Evolutionary conservation across 495 filamentous ascomycete genomes (phyloP).

Genomic region (Glarea lozoyensis): DNA sequence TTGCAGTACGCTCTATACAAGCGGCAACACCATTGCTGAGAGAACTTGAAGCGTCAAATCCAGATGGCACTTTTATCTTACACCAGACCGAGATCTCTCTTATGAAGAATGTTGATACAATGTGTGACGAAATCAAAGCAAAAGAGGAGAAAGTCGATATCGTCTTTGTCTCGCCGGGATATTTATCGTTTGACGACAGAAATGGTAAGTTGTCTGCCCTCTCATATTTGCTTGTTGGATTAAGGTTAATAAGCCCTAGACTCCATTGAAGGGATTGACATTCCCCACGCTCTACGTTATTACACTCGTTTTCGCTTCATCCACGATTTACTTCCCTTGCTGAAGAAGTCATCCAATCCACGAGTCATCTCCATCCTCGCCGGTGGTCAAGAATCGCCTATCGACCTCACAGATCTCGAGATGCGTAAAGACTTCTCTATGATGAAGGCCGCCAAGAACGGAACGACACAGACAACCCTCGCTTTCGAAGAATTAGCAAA

Average conservation of each 20-base stretch:
- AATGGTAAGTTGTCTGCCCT: constrained; percentile 9
- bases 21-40: constrained; percentile 27
- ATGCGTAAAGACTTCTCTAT: constrained; percentile 13
- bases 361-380: constrained; percentile 21
- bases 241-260: constrained; percentile 10
- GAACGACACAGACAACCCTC: constrained; percentile 20
- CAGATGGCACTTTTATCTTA: constrained; percentile 16
- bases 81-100: constrained; percentile 22
- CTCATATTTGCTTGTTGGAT: neutral
- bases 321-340: constrained; percentile 20
- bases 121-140: constrained; percentile 20
- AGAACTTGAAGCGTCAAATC: constrained; percentile 17
- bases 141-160: constrained; percentile 21
- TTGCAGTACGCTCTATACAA: constrained; percentile 33
- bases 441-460: constrained; percentile 14
- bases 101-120: constrained; percentile 21
- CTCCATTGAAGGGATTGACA: constrained; percentile 23
- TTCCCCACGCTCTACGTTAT: constrained; percentile 21
- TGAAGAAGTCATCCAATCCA: constrained; percentile 11
- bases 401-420: constrained; percentile 20
- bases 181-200: constrained; percentile 11
- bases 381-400: constrained; percentile 13
- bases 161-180: constrained; percentile 22
- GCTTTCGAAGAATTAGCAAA: constrained; percentile 28
- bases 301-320: constrained; percentile 23